Base-by-base conservation (phyloP, 2,329 filamentous ascomycete species). In the Biscogniauxia mediterranea region DNA sequence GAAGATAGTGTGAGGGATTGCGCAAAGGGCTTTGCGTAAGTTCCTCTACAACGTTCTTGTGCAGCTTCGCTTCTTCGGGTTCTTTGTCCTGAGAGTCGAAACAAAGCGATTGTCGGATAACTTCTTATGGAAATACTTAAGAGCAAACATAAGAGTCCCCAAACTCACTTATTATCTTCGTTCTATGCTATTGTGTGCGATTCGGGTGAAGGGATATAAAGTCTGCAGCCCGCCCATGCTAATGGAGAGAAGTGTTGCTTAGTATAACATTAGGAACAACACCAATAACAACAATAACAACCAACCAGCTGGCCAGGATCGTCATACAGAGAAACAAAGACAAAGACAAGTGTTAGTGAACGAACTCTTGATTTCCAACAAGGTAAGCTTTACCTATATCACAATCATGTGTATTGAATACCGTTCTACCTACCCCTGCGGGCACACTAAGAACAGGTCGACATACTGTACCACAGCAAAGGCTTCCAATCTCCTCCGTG, bases 1-100 rank as follows among this genome's bases (percentile, higher is more conserved):
- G 68, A 73, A 64, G 65, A 74, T n/a, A 74, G 69, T 26, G 64
- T 74, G 9, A 65, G 62, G 57, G 70, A 70, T 52, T 71, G 68
- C 19, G 65, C 66, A 51, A 46, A 57, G 28, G 61, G 61, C 46
- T 65, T 66, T 32, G 54, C 59, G 51, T 53, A 57, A 50, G 28
- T 56, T 7, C n/a, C n/a, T n/a, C 60, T 59, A 32, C 13, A 19
- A 19, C 63, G 46, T 19, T 21, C 9, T 21, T 3, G 5, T 7
- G 8, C 5, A 51, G 8, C 23, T 23, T 26, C 4, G 25, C 52
- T 49, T 19, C 21, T 42, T 19, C 25, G 26, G 20, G 54, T 38
- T 26, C 42, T n/a, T 38, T 51, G 13, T 15, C 5, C 6, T 21
- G 23, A 23, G 21, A 9, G 38, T 11, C 19, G 38, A n/a, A 23